Percentiles rank a stretch among this genome's conserved stretches.
Conservation (phyloP, 768 basidiomycete species). For the Cystofilobasidium macerans region DNA sequence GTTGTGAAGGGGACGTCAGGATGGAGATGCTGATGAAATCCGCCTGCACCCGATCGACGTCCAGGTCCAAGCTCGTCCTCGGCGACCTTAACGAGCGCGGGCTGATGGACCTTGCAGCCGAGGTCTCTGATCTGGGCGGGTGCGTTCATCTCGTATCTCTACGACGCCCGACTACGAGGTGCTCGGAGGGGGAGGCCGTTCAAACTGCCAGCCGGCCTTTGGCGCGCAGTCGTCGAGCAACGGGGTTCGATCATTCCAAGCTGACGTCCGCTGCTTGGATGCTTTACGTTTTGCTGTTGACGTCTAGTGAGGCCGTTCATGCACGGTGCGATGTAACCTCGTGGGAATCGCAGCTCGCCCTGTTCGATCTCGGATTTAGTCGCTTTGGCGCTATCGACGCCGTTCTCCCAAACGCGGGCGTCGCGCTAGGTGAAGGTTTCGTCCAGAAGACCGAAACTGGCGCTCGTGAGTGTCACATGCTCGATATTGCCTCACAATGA, state of each 20-base stretch:
- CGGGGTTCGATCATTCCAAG: no score
- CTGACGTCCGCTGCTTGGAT: neutral
- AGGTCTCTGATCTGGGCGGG: slow-evolving; percentile 12
- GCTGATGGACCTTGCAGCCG: neutral
- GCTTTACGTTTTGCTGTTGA: neutral
- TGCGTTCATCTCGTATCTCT: slow-evolving; percentile 1
- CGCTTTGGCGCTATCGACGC: slow-evolving; percentile 16
- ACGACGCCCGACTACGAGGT: no score
- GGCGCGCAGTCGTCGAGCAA: no score
- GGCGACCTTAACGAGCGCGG: slow-evolving; percentile 12
- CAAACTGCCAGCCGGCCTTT: neutral
- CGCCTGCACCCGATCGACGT: neutral
- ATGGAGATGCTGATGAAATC: neutral
- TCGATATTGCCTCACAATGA: no score
- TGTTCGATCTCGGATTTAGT: neutral
- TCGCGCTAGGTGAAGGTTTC: slow-evolving; percentile 2
- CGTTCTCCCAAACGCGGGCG: slow-evolving; percentile 24
- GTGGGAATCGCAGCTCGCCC: neutral
- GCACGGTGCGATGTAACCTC: neutral
- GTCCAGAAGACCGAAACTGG: neutral
- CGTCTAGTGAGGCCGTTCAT: neutral
- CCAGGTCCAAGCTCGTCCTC: slow-evolving; percentile 15
- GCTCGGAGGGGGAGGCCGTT: no score
- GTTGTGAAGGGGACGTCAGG: no score
- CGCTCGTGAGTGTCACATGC: neutral